phyloP scores from a whole-genome alignment of 352 stramenopile genomes.

The Phytopythium montanum region DNA sequence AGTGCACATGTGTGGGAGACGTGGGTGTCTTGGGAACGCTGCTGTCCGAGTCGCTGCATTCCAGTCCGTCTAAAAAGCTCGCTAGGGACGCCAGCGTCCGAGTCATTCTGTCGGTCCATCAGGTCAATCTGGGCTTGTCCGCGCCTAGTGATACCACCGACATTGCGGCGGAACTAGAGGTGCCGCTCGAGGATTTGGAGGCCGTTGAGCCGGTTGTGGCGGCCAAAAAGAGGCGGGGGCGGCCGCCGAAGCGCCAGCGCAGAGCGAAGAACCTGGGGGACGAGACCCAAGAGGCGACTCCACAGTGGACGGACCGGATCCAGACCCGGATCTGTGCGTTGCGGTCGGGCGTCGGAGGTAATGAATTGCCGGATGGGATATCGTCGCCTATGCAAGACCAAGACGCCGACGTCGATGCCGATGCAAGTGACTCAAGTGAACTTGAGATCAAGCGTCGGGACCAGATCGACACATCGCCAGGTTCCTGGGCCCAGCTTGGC shows the following conservation, averaged over 20 bases:
- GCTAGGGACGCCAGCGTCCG: not conserved
- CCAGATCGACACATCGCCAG: not conserved
- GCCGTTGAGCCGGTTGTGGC: not conserved
- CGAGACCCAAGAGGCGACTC: not conserved
- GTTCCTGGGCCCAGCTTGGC: not conserved
- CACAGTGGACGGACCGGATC: not conserved
- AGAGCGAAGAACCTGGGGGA: not conserved
- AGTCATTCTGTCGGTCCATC: not conserved
- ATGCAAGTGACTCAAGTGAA: not conserved
- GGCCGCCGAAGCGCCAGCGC: not conserved
- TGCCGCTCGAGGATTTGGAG: not conserved
- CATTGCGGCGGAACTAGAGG: not conserved
- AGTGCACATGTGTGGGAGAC: slow-evolving; percentile 1
- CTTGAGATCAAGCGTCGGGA: not conserved
- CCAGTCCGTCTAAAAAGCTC: not conserved
- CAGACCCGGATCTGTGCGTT: not conserved
- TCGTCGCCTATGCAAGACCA: too few species aligned
- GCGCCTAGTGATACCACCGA: not conserved
- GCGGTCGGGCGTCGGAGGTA: not conserved
- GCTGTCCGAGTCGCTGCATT: not conserved
- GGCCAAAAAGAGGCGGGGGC: not conserved
- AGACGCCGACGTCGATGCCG: not conserved
- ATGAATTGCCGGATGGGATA: too few species aligned
- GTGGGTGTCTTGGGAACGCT: not conserved
- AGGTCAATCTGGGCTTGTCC: not conserved